Conservation (phyloP, 73 alveolate genomes). For the Tetrahymena borealis region DNA sequence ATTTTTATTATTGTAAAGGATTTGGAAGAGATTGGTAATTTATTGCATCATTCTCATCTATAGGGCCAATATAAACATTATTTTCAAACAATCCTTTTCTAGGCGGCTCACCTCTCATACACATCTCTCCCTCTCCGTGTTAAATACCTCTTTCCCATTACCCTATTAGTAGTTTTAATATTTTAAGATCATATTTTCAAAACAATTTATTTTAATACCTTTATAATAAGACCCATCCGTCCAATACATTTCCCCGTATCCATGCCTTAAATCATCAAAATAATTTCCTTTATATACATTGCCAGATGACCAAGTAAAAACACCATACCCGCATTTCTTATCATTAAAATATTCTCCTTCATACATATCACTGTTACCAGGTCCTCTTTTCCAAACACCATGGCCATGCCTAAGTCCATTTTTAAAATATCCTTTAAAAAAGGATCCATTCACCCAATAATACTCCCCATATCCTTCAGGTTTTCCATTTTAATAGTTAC, state of each 20-base stretch:
- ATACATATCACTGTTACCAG: constrained; percentile 16
- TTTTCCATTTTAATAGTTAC: constrained; percentile 51
- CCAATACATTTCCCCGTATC: constrained; percentile 60
- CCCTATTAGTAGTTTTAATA: background rate
- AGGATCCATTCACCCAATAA: constrained; percentile 41
- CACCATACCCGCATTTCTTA: constrained; percentile 52
- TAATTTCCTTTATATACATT: constrained; percentile 57
- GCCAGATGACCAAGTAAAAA: constrained; percentile 57
- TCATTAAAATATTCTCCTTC: constrained; percentile 67
- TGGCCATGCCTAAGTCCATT: constrained; percentile 38
- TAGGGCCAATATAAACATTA: background rate
- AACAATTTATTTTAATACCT: constrained; percentile 6
- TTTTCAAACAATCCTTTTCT: background rate
- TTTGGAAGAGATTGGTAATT: background rate
- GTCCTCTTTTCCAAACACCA: constrained; percentile 30
- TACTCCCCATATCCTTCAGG: constrained; percentile 80
- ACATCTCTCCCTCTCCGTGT: background rate
- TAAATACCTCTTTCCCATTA: background rate
- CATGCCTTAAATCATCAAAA: constrained; percentile 50
- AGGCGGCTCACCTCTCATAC: background rate
- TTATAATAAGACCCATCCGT: constrained; percentile 43
- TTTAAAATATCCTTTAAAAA: constrained; percentile 22
- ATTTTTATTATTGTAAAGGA: background rate
- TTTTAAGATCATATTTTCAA: background rate
- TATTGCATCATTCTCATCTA: background rate